Percentiles rank a stretch among this genome's conserved stretches.
Evolutionary conservation across 345 rosid genomes (phyloP).

Genomic region (Lumnitzera racemosa): DNA sequence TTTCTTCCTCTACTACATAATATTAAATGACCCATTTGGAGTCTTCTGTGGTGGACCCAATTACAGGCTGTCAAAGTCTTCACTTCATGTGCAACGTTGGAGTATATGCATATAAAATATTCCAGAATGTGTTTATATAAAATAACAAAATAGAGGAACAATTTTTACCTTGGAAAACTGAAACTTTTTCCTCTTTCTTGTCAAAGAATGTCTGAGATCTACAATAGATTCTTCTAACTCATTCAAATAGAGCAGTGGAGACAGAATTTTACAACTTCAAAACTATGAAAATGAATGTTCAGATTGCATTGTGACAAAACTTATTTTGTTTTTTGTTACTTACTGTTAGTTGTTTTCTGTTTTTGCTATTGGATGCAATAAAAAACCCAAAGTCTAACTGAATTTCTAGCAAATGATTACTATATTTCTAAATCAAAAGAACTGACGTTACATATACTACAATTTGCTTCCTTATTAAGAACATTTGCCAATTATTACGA

Average conservation of each 20-base stretch:
- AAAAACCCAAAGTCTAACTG: not conserved
- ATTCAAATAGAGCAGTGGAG: no score
- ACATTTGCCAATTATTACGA: no score
- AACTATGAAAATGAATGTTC: no score
- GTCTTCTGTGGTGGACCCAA: slow-evolving; percentile 12
- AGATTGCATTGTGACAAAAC: no score
- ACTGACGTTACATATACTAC: no score
- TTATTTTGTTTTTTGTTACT: no score
- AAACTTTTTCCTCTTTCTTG: not conserved
- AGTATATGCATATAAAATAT: not conserved
- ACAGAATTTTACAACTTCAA: no score
- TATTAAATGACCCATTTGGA: slow-evolving; percentile 5
- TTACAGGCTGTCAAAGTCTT: slow-evolving; percentile 15
- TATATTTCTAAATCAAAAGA: not conserved
- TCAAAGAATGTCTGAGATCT: slow-evolving; percentile 6
- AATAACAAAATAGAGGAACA: slow-evolving; percentile 1
- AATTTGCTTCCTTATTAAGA: no score
- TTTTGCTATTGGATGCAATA: not conserved
- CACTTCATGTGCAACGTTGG: slow-evolving; percentile 5
- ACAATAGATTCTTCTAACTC: not conserved
- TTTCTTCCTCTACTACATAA: not conserved
- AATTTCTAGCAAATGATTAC: not conserved
- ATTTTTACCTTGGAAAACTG: not conserved
- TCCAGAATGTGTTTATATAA: not conserved
- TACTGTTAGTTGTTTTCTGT: no score